Percentiles rank a stretch among this genome's conserved stretches.
phyloP scores from a whole-genome alignment of 352 stramenopile genomes.

The Aphanomyces cochlioides region DNA sequence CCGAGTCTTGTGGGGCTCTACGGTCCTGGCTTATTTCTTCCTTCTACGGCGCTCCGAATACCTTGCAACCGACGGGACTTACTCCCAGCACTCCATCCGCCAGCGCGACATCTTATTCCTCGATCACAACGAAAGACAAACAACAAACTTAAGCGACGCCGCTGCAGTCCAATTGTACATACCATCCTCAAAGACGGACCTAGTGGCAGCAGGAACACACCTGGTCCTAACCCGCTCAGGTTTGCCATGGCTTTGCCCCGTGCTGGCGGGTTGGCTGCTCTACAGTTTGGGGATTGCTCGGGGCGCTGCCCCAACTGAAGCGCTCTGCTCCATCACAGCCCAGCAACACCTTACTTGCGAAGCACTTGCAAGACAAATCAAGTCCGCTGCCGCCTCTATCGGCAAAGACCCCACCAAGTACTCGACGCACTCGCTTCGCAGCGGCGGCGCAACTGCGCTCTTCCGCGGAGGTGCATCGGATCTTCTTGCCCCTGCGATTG shows the following conservation, averaged over 20 bases:
- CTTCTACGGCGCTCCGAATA: conserved; percentile 4
- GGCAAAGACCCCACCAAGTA: neutral
- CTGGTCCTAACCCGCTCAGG: neutral
- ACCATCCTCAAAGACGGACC: neutral
- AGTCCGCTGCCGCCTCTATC: neutral
- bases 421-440: neutral
- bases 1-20: neutral
- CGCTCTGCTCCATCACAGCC: neutral
- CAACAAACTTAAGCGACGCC: neutral
- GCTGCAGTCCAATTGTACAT: neutral
- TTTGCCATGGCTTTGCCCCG: conserved; percentile 6
- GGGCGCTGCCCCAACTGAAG: neutral
- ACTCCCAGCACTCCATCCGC: neutral
- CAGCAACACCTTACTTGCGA: neutral
- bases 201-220: neutral
- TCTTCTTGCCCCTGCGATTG: no score
- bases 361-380: neutral
- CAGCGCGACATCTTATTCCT: neutral
- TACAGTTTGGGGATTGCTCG: neutral
- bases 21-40: conserved; percentile 6
- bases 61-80: neutral
- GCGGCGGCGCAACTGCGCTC: neutral
- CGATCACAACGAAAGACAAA: neutral
- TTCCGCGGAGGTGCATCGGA: neutral
- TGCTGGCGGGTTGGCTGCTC: neutral